Evolutionary conservation across 2,329 filamentous ascomycete genomes (phyloP), one percentile per base, ranked within the genome.

Genomic region (Periglandula ipomoeae): DNA sequence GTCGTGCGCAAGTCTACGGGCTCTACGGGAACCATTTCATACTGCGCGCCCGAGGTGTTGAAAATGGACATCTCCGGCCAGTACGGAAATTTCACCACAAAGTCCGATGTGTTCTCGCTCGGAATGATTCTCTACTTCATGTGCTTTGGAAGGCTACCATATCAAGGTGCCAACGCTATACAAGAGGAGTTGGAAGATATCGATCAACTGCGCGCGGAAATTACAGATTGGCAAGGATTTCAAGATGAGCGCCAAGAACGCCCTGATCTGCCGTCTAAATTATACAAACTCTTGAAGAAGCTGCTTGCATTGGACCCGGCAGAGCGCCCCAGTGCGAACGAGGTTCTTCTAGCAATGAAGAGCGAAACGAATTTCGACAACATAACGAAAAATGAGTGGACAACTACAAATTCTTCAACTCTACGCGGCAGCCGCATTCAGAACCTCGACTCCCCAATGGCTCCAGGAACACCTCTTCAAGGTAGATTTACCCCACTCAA

Each of bases 121-220:
- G 93, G 93, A 44, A 96, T 98, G 91, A 97, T 97, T 49, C 76
- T 98, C 3, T 95, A 97, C 65, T 98, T 98, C 61, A 85, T 98
- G 75, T 98, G 93, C 64, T 98, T 98, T 62, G 88, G 85, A 1
- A 78, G 84, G 42, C 75, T 98, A 10, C 93, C 93, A 0, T 98
- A 97, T 61, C 74, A 70, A 22, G 87, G 85, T 57, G 88, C 90
- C 46, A 91, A 97, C 61, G 76, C 84, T 3, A 75, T 94, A 20
- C 81, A 95, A 51, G 91, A 97, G 64, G 91, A 97, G 61, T 82
- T 89, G 48, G 93, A 98, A 62, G 89, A 97, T 55, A 74, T 96
- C 5, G 89, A 96, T 57, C 73, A 83, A 55, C 75, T 98, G 26
- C 81, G 90, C 38, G 84, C 76, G 3, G 93, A 98, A 65, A 97